Evolutionary conservation across 2,329 filamentous ascomycete species (phyloP), one percentile per base, ranked within the genome.

Genomic region (Rutstroemia sp.): DNA sequence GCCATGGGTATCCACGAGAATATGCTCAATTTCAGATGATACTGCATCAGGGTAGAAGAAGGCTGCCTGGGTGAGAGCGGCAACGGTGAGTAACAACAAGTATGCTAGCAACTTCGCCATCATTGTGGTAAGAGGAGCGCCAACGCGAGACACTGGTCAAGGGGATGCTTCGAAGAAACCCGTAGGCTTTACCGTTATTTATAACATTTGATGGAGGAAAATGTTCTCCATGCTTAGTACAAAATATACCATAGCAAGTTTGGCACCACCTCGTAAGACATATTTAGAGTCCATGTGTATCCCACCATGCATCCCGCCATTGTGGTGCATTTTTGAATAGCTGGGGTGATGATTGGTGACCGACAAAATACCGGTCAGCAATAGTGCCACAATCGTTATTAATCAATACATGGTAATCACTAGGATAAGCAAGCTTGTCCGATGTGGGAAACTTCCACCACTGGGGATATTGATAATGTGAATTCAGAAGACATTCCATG

Each of bases 1-100:
- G 3, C 62, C 64, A 42, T 62, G 59, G 18, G 58, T 58, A 38
- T 66, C 61, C 18, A 65, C 60, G 18, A 65, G 57, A 4, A 64
- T 60, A 21, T 62, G 58, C 49, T 65, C 63, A 14, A 66, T 30
- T 6, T 60, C 51, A 8, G 62, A 63, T 23, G 57, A 45, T 58
- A 61, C 57, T 18, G 59, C 42, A 42, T 56, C 58, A 5, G 61
- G 62, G 23, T 63, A 65, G 25, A 59, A 65, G 47, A 64, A 62
- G 2, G 57, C 41, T 27, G 58, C 58, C 21, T 37, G 8, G 14
- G 38, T 14, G 16, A 19, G 7, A 42, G 39, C 19, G 14, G 19
- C 16, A 10, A 9, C n/a, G 5, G 14, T n/a, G n/a, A 42, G 39
- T n/a, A 19, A 6, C 19, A 42, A 42, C n/a, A 42, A 12, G 3